Conservation (phyloP, 2,329 filamentous ascomycete species). For the Sarocladium kiliense region DNA sequence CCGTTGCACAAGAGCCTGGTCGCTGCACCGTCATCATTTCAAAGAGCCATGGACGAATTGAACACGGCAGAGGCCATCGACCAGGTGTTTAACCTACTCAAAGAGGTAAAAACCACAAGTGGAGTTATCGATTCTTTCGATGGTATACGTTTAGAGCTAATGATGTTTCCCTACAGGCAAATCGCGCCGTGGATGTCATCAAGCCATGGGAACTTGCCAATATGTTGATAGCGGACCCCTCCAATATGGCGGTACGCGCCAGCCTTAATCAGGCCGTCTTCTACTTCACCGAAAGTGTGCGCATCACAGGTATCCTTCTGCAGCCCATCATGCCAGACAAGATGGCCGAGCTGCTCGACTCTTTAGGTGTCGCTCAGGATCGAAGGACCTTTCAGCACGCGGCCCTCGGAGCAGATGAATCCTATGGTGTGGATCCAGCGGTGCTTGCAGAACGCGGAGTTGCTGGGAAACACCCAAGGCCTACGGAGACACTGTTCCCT, state of each 20-base stretch:
- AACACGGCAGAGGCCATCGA: slow-evolving; percentile 63
- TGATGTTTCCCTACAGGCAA: slow-evolving; percentile 24
- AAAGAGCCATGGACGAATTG: slow-evolving; percentile 53
- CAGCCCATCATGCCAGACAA: slow-evolving; percentile 89
- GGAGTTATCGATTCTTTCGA: too few species aligned
- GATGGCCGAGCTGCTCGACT: slow-evolving; percentile 65
- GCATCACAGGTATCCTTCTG: slow-evolving; percentile 76
- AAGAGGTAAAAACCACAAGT: slow-evolving; percentile 40
- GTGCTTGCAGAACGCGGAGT: slow-evolving; percentile 19
- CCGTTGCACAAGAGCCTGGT: not conserved
- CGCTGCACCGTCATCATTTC: not conserved
- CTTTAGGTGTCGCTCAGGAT: slow-evolving; percentile 63
- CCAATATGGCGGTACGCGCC: not conserved
- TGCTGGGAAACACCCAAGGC: slow-evolving; percentile 27
- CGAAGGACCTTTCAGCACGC: slow-evolving; percentile 62
- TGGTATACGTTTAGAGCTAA: slow-evolving; percentile 12
- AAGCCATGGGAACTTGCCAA: slow-evolving; percentile 61
- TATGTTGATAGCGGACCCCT: not conserved
- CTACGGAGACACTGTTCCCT: slow-evolving; percentile 46
- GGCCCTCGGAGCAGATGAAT: slow-evolving; percentile 55
- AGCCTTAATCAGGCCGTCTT: slow-evolving; percentile 59
- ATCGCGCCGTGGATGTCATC: slow-evolving; percentile 48
- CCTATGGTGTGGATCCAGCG: slow-evolving; percentile 54
- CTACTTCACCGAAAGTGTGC: slow-evolving; percentile 67
- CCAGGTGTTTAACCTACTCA: slow-evolving; percentile 56